These are phyloP conservation scores for Saccharum spontaneum DNA, from an alignment of 176 grass and related monocot genomes.

Conservation along the genomic window DNA sequence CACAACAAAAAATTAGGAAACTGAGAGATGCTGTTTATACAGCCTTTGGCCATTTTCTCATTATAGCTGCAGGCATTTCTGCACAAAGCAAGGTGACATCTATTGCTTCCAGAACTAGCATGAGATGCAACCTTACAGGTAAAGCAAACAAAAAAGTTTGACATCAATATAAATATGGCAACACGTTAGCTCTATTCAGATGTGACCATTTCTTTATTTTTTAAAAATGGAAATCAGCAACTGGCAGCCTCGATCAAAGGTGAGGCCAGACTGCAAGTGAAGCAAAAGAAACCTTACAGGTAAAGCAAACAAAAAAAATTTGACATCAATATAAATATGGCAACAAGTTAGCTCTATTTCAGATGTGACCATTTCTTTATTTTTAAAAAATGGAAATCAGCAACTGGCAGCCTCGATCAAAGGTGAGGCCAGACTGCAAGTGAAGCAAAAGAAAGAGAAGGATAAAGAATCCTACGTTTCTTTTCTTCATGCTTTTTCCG, in stretches of 20 bases:
- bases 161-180: slow-evolving; percentile 1
- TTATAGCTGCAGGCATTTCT: background rate
- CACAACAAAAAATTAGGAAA: background rate
- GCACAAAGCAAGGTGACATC: background rate
- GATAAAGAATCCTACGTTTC: slow-evolving; percentile 56
- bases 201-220: background rate
- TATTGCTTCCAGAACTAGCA: background rate
- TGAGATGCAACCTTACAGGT: background rate
- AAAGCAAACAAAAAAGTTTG: background rate
- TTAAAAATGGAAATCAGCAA: background rate
- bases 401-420: background rate
- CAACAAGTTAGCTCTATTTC: no score
- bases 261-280: no score
- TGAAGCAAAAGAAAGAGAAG: background rate
- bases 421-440: slow-evolving; percentile 10
- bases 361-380: no score
- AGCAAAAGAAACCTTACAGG: no score
- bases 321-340: no score
- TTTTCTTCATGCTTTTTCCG: slow-evolving; percentile 75
- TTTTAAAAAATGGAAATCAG: no score
- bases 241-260: no score
- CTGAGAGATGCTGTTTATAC: background rate
- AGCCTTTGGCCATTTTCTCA: background rate
- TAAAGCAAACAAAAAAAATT: no score
- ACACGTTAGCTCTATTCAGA: background rate